Conservation (phyloP, 306 rosid species). For the Citrullus amarus region DNA sequence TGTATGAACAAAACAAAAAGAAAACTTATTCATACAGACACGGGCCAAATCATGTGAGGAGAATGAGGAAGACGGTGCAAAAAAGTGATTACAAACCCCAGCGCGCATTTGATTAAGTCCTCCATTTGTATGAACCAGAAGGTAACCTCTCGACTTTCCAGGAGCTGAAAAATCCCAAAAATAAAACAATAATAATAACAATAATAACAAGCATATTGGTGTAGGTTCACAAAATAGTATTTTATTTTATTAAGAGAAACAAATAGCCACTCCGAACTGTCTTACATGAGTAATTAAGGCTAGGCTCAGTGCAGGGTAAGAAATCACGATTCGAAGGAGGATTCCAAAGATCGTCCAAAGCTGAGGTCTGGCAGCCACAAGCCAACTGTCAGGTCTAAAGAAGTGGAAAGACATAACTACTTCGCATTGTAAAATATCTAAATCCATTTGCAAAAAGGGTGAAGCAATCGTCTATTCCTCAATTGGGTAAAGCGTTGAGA, state of each 20-base stretch:
- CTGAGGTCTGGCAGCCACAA: constrained; percentile 26
- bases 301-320: constrained; percentile 56
- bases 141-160: constrained; percentile 53
- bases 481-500: neutral
- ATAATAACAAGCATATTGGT: neutral
- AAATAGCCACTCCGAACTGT: neutral
- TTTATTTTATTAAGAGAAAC: neutral
- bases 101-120: constrained; percentile 98
- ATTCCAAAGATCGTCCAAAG: constrained; percentile 64
- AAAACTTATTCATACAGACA: neutral
- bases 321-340: constrained; percentile 54
- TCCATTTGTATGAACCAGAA: constrained; percentile 82
- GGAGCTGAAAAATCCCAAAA: constrained; percentile 45
- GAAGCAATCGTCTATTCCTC: neutral
- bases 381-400: constrained; percentile 44
- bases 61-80: neutral
- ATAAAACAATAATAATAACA: neutral
- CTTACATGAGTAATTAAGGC: constrained; percentile 54
- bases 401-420: constrained; percentile 40
- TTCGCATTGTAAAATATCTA: constrained; percentile 14
- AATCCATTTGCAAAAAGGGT: neutral
- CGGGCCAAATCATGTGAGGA: neutral
- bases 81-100: constrained; percentile 47
- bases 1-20: neutral
- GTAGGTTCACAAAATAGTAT: constrained; percentile 1